phyloP scores from a whole-genome alignment of 2,329 filamentous ascomycete species.

The Aureobasidium leucospermi region DNA sequence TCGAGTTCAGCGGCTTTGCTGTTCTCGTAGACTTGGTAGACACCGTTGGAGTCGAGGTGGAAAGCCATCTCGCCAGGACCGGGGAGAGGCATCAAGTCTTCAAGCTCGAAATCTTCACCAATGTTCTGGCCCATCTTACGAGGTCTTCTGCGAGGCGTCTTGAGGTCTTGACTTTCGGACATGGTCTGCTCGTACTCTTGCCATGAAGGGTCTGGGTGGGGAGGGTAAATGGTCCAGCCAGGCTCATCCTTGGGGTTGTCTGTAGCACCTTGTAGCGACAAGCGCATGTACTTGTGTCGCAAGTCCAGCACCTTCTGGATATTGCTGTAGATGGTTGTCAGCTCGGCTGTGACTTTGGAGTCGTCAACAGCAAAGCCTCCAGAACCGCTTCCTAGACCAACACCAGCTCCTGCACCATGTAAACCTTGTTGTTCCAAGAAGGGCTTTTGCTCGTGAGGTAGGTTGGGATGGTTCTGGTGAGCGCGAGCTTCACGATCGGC shows the following conservation, averaged over 20 bases:
- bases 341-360: slow-evolving; percentile 72
- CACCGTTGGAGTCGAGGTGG: slow-evolving; percentile 71
- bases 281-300: slow-evolving; percentile 76
- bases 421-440: slow-evolving; percentile 48
- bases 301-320: slow-evolving; percentile 85
- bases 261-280: slow-evolving; percentile 72
- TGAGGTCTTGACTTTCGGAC: slow-evolving; percentile 27
- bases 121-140: slow-evolving; percentile 86
- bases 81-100: slow-evolving; percentile 69
- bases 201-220: slow-evolving; percentile 89
- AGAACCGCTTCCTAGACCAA: slow-evolving; percentile 53
- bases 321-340: slow-evolving; percentile 79
- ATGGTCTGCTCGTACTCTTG: slow-evolving; percentile 26
- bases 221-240: slow-evolving; percentile 82
- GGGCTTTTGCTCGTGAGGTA: slow-evolving; percentile 51
- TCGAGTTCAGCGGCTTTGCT: slow-evolving; percentile 53
- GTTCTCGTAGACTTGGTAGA: slow-evolving; percentile 86
- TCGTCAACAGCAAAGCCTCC: slow-evolving; percentile 65
- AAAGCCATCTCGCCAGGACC: slow-evolving; percentile 64
- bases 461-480: slow-evolving; percentile 43
- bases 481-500: slow-evolving; percentile 43
- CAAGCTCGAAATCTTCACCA: slow-evolving; percentile 83
- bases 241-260: slow-evolving; percentile 85
- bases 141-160: slow-evolving; percentile 39
- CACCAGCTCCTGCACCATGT: slow-evolving; percentile 50